Percentiles rank a stretch among this genome's conserved stretches.
Evolutionary conservation across 768 basidiomycete species (phyloP).

Genomic region (Roridomyces roridus): DNA sequence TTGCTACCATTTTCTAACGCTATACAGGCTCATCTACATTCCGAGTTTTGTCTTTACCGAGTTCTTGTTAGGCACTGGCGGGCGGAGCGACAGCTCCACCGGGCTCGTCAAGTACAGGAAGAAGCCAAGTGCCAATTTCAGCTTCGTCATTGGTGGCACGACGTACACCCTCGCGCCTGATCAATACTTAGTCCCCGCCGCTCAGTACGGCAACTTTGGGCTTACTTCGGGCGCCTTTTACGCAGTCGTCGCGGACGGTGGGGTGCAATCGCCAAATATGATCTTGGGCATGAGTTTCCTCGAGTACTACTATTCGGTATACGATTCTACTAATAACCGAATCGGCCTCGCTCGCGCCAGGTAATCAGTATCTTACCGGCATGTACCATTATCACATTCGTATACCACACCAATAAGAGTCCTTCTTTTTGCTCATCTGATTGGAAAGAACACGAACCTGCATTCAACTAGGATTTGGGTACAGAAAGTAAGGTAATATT

Average conservation of each 20-base stretch:
- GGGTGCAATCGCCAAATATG: background rate
- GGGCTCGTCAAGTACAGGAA: background rate
- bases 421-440: too few species aligned
- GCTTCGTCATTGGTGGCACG: background rate
- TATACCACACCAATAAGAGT: too few species aligned
- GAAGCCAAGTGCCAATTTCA: background rate
- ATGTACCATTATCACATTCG: too few species aligned
- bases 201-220: background rate
- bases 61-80: background rate
- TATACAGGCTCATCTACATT: background rate
- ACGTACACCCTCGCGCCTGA: background rate
- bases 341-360: too few species aligned
- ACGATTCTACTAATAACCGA: background rate
- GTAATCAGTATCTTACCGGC: too few species aligned
- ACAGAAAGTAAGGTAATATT: slow-evolving; percentile 2
- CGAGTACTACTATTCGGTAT: background rate
- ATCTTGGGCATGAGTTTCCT: background rate
- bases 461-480: slow-evolving; percentile 1
- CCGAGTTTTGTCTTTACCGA: background rate
- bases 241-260: background rate
- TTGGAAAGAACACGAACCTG: too few species aligned
- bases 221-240: background rate
- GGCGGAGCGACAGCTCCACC: background rate
- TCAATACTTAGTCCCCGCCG: background rate
- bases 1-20: too few species aligned